Base-by-base conservation (phyloP, 2,329 filamentous ascomycete genomes). In the Paecilomyces sp. region DNA sequence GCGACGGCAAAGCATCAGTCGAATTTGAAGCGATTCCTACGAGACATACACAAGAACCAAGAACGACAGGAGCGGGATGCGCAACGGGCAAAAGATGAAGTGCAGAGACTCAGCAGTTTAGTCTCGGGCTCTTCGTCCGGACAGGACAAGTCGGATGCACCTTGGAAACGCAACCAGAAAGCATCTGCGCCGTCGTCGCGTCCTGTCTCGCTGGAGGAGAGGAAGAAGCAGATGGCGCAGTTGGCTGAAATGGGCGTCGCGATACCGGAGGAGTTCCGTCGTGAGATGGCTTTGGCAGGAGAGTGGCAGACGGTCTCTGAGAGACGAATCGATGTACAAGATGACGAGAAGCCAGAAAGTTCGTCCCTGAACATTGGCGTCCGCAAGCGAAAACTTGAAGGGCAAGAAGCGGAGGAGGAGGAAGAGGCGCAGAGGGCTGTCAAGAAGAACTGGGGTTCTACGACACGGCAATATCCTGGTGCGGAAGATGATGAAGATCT, bases 161-260 rank as follows among this genome's bases (percentile, higher is more conserved):
- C 69, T 59, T 68, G 71, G 70, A 69, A 68, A 68, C 65, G 66
- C 55, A 62, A 62, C 56, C 61, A 72, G 33, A 55, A 75, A 57
- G 68, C 77, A 24, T 71, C 74, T 13, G 65, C 73, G 62, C 65
- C 69, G 58, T 68, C 70, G 41, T 65, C 68, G 41, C 63, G 65
- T 24, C 77, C 79, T 50, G 79, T 81, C 1, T 82, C 83, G 1
- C 76, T 86, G 22, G 83, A 86, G 8, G 88, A 95, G 64, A 80
- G 91, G 59, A 93, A 93, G 74, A 83, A 83, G 58, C 94, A 99
- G 76, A 84, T 95, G 68, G 88, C 92, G 63, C 92, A 97, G 74
- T 80, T 99, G 11, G 92, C 89, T 3, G 90, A 89, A 36, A 83
- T 99, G 81, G 94, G 94, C 0, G 86, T 99, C 55, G 85, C 86